Conservation (phyloP, 2,329 filamentous ascomycete species). For the Sclerotinia trifoliorum region DNA sequence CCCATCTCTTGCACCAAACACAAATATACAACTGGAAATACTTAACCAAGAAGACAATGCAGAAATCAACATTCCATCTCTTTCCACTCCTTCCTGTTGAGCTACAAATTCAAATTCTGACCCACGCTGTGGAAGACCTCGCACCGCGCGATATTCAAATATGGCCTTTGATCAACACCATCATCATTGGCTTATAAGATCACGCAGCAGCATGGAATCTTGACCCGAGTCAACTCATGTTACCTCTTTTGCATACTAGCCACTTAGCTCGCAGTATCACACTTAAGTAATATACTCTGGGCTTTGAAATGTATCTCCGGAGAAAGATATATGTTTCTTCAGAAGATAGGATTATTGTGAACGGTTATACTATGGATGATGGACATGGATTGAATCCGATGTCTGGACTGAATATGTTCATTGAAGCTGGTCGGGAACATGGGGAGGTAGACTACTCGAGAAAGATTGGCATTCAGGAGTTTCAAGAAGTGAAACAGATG, state of each 20-base stretch:
- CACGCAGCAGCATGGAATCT: no score
- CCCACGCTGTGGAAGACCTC: background rate
- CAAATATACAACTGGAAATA: no score
- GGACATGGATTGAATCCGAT: background rate
- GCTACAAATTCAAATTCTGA: background rate
- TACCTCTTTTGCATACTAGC: background rate
- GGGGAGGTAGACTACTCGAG: background rate
- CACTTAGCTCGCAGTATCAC: background rate
- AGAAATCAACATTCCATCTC: background rate
- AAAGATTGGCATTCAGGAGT: background rate
- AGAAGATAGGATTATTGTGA: background rate
- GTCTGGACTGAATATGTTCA: background rate
- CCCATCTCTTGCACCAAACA: background rate
- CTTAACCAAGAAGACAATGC: background rate
- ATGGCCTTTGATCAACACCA: background rate
- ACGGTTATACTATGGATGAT: background rate
- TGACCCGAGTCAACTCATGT: background rate
- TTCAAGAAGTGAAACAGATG: background rate
- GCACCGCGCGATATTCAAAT: background rate
- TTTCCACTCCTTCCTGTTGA: background rate
- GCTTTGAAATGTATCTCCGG: background rate
- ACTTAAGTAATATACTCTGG: background rate
- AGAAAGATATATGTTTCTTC: background rate
- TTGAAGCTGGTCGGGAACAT: background rate
- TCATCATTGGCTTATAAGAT: background rate